Evolutionary conservation across 176 grass and related monocot species (phyloP), one percentile per base, ranked within the genome.

Genomic region (Musa itinerans): DNA sequence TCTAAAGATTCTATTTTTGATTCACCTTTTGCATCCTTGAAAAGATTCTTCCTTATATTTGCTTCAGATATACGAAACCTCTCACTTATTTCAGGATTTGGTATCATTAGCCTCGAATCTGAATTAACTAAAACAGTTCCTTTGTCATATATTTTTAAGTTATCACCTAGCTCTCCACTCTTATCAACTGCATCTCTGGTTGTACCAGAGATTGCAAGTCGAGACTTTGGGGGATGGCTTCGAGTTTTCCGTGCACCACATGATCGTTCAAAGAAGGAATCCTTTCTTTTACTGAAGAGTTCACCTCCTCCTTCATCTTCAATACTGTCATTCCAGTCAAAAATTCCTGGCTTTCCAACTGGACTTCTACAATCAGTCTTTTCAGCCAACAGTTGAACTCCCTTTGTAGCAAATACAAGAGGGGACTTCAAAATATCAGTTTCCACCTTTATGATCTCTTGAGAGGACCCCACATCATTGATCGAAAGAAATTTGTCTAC

Each of bases 251-350:
- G 3, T 9, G 19, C 1, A 53, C 12, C 50, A 53, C 34, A n/a
- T 66, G 1, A 15, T 10, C 14, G 4, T 53, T 52, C 1, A 53
- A 65, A 78, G 10, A 78, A 78, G 49, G 13, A 78, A 65, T 52
- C 75, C 53, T 78, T 78, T 53, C 75, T 78, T 66, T 54, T 78
- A 66, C 20, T 13, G 19, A 66, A 53, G 61, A 66, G 26, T 24
- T 51, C 75, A 53, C 62, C 75, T 27, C 49, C 62, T 78, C 49
- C 50, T 59, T 70, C 65, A 71, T 82, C 76, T 58, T 81, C 73
- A 50, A 53, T 57, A 64, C 43, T 61, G 80, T 87, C 68, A 56
- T 56, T 69, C 92, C 92, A 96, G 54, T 90, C 82, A 83, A 96
- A 96, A 62, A 73, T 76, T 21, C 63, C 80, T 55, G 70, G 21